Evolutionary conservation across 768 basidiomycete species (phyloP).

Genomic region (Paxillus rubicundulus): DNA sequence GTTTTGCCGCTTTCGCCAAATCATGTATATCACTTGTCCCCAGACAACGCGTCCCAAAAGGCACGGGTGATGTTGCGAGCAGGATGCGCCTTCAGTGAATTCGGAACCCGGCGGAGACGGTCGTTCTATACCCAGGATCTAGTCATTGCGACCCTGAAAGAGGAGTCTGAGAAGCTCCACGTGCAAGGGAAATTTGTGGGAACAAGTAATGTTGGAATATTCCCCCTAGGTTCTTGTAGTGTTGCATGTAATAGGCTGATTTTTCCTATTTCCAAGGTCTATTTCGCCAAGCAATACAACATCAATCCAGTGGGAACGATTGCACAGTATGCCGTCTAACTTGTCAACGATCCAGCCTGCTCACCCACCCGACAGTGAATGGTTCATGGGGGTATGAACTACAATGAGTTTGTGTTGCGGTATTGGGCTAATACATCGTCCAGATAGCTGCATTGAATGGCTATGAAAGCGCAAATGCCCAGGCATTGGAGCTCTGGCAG

Average conservation of each 20-base stretch:
- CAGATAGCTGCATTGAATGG: constrained; percentile 83
- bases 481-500: constrained; percentile 87
- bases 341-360: background rate
- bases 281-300: constrained; percentile 77
- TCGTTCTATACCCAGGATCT: constrained; percentile 74
- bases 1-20: background rate
- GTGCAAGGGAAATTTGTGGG: constrained; percentile 53
- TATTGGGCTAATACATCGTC: background rate
- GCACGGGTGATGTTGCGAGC: constrained; percentile 58
- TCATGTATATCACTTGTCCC: background rate
- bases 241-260: background rate
- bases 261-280: constrained; percentile 47
- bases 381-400: constrained; percentile 80
- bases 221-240: background rate
- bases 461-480: constrained; percentile 71
- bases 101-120: constrained; percentile 81
- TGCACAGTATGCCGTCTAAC: constrained; percentile 63
- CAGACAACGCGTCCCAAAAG: constrained; percentile 76
- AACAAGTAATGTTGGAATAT: constrained; percentile 78
- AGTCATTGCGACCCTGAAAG: constrained; percentile 65
- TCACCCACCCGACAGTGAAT: constrained; percentile 54
- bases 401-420: background rate
- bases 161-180: constrained; percentile 54
- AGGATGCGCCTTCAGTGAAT: constrained; percentile 77
- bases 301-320: constrained; percentile 75